Base-by-base conservation (phyloP, 805 yeast species). In the Wickerhamomyces bisporus region DNA sequence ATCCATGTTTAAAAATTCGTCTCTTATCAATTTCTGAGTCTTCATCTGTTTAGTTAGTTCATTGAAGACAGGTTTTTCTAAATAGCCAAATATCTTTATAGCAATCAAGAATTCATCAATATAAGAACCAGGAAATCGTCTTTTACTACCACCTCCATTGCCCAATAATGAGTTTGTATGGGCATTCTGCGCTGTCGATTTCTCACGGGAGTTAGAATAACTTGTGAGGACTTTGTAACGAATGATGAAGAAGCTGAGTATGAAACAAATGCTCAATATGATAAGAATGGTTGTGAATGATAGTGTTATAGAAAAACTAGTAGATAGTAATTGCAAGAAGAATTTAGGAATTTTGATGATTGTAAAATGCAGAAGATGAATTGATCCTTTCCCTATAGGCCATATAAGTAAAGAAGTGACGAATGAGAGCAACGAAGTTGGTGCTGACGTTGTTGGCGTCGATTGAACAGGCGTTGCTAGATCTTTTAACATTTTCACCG, bases 11-110 rank as follows among this genome's bases (percentile, higher is more conserved):
- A 93, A 62, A 9, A 83, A 71, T 55, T 91, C 98, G 26, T 86
- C 91, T 5, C 75, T 72, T 20, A 79, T 79, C 27, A 91, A 58
- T 43, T 85, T 82, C 54, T 86, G 87, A 1, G 98, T 91, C 38
- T 86, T 86, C 86, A 91, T 87, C 43, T 83, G 83, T 54, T 85
- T 81, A 3, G 98, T 89, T 49, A 91, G 71, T 52, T 89, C 98
- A 55, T 89, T 94, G 59, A 91, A 89, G 1, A 91, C 96, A 2
- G 86, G 83, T 43, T 81, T 73, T 48, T 91, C 98, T 34, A 91
- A 68, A 58, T 91, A 91, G 2, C 98, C 98, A 65, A 91, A 93
- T 6, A 93, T 83, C 60, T 87, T 88, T 46, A 93, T 86, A 3
- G 96, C 98, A 35, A 86, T 75, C 32, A 91, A 63, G 51, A 91